These are phyloP conservation scores for Colletotrichum scovillei DNA, from an alignment of 2,329 filamentous ascomycete genomes.

Conservation along the genomic window DNA sequence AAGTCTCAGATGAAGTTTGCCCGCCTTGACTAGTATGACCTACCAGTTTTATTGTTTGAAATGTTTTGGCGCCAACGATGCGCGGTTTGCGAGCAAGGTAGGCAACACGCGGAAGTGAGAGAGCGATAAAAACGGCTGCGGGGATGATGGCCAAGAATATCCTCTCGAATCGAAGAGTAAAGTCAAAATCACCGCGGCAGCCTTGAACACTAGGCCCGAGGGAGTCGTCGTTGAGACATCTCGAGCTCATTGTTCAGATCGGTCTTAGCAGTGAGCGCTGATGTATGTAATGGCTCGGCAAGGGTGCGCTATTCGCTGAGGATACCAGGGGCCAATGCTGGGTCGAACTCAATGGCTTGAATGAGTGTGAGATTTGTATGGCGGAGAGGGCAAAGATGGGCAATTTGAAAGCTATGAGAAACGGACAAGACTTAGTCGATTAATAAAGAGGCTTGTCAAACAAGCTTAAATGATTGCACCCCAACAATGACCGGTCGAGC, in stretches of 20 bases:
- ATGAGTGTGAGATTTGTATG: not conserved
- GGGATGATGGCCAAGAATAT: constrained; percentile 53
- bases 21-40: not conserved
- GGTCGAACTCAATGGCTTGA: not conserved
- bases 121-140: constrained; percentile 46
- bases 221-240: constrained; percentile 44
- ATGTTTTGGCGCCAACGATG: constrained; percentile 43
- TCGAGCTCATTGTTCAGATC: constrained; percentile 21
- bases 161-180: constrained; percentile 56
- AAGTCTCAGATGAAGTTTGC: not conserved
- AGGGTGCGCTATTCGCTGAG: not conserved
- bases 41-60: constrained; percentile 43
- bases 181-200: constrained; percentile 56
- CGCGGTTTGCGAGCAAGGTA: constrained; percentile 42
- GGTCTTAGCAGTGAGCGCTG: not conserved
- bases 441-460: not conserved
- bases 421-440: not conserved
- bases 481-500: not conserved
- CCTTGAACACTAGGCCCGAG: constrained; percentile 52
- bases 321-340: not conserved
- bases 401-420: not conserved
- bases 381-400: not conserved
- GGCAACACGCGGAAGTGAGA: constrained; percentile 44
- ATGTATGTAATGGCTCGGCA: not conserved
- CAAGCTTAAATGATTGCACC: constrained; percentile 12